phyloP scores from a whole-genome alignment of 495 filamentous ascomycete genomes.

The Bacidia gigantensis region DNA sequence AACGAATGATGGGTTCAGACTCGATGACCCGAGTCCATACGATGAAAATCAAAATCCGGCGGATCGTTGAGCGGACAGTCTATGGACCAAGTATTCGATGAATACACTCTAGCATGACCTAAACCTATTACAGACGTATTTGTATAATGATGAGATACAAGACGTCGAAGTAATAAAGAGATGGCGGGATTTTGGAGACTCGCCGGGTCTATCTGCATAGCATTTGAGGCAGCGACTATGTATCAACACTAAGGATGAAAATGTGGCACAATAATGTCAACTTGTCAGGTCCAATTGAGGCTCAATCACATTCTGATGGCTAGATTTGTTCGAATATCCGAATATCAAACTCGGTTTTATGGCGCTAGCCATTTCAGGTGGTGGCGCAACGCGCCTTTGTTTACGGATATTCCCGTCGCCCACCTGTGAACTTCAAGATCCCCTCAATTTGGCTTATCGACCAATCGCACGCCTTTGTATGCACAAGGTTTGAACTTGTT shows the following conservation, averaged over 20 bases:
- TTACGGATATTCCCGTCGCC: neutral
- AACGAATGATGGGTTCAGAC: conserved; percentile 34
- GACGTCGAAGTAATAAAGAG: too few species aligned
- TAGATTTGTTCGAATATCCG: too few species aligned
- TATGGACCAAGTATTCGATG: too few species aligned
- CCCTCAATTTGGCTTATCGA: neutral
- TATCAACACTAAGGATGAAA: too few species aligned
- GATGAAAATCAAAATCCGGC: too few species aligned
- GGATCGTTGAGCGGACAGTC: neutral
- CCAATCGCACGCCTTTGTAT: neutral
- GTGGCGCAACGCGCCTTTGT: neutral
- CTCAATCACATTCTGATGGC: too few species aligned
- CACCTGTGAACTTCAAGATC: neutral
- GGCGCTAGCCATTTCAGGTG: neutral
- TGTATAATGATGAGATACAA: too few species aligned
- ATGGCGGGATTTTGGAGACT: too few species aligned
- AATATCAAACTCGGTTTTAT: neutral
- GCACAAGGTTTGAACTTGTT: neutral
- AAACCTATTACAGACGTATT: neutral
- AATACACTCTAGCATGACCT: neutral
- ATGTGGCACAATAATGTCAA: too few species aligned
- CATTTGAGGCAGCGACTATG: too few species aligned
- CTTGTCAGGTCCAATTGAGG: too few species aligned
- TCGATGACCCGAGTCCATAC: neutral
- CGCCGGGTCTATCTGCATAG: too few species aligned